A percentile compares a stretch with the other conserved stretches of the same genome.
phyloP scores from a whole-genome alignment of 164 flowering plant species.

The Akebia trifoliata region DNA sequence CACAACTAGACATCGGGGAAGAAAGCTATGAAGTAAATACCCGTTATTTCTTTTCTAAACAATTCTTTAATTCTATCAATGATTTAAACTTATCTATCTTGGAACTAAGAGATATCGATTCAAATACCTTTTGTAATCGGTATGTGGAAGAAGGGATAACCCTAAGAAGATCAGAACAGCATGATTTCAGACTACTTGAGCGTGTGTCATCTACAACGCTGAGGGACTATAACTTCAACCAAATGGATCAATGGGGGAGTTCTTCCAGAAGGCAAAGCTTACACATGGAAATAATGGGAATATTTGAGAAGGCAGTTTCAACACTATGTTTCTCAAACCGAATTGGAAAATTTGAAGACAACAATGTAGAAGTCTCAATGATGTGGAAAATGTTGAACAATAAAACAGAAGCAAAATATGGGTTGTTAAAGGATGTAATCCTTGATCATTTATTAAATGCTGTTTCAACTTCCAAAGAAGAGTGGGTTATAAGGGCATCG shows the following conservation, averaged over 20 bases:
- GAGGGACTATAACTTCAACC: constrained; percentile 8
- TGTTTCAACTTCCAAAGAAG: constrained; percentile 59
- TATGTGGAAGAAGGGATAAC: constrained; percentile 19
- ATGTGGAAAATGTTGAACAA: constrained; percentile 40
- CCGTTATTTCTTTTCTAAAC: constrained; percentile 18
- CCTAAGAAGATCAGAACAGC: constrained; percentile 15
- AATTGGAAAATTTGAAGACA: constrained; percentile 29
- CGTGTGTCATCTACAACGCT: constrained; percentile 15
- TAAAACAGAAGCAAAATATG: constrained; percentile 39
- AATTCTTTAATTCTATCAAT: constrained; percentile 24
- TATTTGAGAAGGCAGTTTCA: constrained; percentile 45
- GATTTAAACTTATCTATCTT: constrained; percentile 23
- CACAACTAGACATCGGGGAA: constrained; percentile 15
- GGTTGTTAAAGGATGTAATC: constrained; percentile 43
- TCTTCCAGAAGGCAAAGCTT: constrained; percentile 14
- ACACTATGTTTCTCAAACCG: constrained; percentile 43
- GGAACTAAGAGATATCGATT: constrained; percentile 16
- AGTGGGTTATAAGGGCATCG: constrained; percentile 46
- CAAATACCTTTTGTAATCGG: constrained; percentile 14
- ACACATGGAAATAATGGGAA: constrained; percentile 30
- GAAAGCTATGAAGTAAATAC: constrained; percentile 21
- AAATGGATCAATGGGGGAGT: constrained; percentile 9
- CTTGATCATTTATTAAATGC: constrained; percentile 48
- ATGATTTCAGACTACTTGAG: constrained; percentile 19
- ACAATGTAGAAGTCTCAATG: constrained; percentile 39